Evolutionary conservation across 352 stramenopile species (phyloP).

Genomic region (Phytophthora aleatoria): DNA sequence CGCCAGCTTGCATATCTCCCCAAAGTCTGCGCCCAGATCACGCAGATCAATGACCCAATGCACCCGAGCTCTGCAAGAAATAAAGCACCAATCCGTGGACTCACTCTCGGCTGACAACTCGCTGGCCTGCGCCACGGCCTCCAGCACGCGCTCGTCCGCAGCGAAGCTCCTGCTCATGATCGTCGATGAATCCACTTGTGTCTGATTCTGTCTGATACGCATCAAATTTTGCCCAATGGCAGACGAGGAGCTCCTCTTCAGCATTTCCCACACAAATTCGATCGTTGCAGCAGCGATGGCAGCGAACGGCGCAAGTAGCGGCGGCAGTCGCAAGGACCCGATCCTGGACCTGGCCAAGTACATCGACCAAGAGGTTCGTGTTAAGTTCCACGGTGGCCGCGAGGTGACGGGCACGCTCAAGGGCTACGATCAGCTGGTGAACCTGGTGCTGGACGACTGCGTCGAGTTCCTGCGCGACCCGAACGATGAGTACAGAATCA

Average conservation of each 20-base stretch:
- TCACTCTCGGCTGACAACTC: conserved; percentile 49
- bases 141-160: conserved; percentile 68
- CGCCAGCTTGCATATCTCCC: conserved; percentile 54
- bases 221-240: conserved; percentile 26
- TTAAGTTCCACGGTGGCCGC: conserved; percentile 95
- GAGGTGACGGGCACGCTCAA: conserved; percentile 93
- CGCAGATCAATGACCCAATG: not conserved
- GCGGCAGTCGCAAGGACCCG: conserved; percentile 64
- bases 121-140: conserved; percentile 44
- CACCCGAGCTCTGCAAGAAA: too few relatives aligned
- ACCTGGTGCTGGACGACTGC: conserved; percentile 97
- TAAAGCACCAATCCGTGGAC: not conserved
- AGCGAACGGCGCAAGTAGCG: conserved; percentile 50
- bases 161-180: conserved; percentile 50
- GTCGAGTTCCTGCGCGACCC: conserved; percentile 95
- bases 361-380: conserved; percentile 93
- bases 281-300: conserved; percentile 41
- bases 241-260: not conserved
- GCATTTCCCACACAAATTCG: conserved; percentile 17
- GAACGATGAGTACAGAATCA: conserved; percentile 90
- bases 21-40: conserved; percentile 52
- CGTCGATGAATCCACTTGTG: conserved; percentile 17
- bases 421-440: conserved; percentile 97
- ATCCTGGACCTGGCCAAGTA: conserved; percentile 96
- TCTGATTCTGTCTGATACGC: conserved; percentile 31